Evolutionary conservation across 2,329 filamentous ascomycete species (phyloP).

Genomic region (Alternaria atra): DNA sequence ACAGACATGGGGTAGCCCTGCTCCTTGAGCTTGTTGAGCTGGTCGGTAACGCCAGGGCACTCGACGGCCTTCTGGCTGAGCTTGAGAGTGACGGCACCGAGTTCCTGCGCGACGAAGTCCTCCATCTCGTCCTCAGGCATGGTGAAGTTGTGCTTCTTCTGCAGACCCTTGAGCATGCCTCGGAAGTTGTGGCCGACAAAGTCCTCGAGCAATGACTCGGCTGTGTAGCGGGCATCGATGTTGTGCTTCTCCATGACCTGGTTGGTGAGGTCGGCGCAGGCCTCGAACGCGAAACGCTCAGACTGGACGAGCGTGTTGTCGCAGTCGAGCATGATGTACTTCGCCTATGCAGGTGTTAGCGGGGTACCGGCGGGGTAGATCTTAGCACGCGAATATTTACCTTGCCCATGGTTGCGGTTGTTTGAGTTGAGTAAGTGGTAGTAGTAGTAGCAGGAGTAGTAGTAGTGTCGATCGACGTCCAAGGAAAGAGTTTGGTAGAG

Average conservation of each 20-base stretch:
- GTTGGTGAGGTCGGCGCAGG: slow-evolving; percentile 89
- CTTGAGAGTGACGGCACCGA: slow-evolving; percentile 84
- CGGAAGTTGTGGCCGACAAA: slow-evolving; percentile 96
- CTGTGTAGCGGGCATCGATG: slow-evolving; percentile 76
- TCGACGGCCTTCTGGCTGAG: slow-evolving; percentile 73
- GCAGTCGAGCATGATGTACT: slow-evolving; percentile 64
- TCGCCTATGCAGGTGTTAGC: slow-evolving; percentile 49
- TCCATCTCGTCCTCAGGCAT: slow-evolving; percentile 75
- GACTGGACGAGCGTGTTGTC: slow-evolving; percentile 95
- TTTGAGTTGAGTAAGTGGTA: slow-evolving; percentile 7
- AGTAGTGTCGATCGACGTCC: slow-evolving; percentile 31
- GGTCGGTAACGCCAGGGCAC: slow-evolving; percentile 72
- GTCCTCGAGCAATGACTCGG: slow-evolving; percentile 79
- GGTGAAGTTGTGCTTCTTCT: slow-evolving; percentile 77
- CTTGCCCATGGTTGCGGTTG: slow-evolving; percentile 44
- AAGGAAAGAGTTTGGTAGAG: not conserved
- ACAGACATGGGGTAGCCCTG: slow-evolving; percentile 79
- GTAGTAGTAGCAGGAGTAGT: not conserved
- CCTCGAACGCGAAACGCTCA: slow-evolving; percentile 89
- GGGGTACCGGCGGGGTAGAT: slow-evolving; percentile 28
- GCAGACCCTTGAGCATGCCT: slow-evolving; percentile 82
- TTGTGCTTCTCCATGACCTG: slow-evolving; percentile 76
- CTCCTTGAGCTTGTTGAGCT: slow-evolving; percentile 71
- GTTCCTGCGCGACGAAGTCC: slow-evolving; percentile 76
- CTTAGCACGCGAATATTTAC: slow-evolving; percentile 22